Conservation (phyloP, 2,329 filamentous ascomycete species). For the Diaporthe vexans region DNA sequence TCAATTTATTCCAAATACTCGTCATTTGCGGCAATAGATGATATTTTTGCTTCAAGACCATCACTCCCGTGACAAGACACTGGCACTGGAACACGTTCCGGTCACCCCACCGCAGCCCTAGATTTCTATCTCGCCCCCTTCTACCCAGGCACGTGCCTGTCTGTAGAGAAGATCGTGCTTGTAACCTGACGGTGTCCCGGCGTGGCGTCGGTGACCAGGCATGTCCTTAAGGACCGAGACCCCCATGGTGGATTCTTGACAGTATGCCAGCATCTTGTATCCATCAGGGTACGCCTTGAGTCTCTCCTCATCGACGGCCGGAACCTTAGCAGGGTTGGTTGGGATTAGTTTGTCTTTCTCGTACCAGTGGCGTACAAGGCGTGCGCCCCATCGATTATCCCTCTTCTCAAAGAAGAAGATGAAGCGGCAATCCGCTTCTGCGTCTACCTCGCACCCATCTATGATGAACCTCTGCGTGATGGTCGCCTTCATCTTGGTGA, state of each 20-base stretch:
- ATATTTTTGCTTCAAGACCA: not conserved
- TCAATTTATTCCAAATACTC: not conserved
- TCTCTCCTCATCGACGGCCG: conserved; percentile 55
- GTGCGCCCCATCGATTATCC: conserved; percentile 56
- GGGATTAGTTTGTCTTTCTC: conserved; percentile 66
- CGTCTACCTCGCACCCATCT: conserved; percentile 58
- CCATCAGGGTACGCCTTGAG: conserved; percentile 57
- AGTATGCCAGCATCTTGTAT: conserved; percentile 61
- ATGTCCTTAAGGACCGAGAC: conserved; percentile 59
- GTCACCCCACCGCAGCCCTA: not conserved
- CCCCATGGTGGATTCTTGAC: conserved; percentile 61
- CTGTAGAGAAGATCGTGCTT: conserved; percentile 21
- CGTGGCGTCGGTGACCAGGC: conserved; percentile 57
- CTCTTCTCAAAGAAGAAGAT: conserved; percentile 60
- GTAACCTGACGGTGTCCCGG: conserved; percentile 39
- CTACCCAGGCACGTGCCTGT: conserved; percentile 1
- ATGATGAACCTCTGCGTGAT: conserved; percentile 63
- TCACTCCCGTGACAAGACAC: not conserved
- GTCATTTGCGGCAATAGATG: not conserved
- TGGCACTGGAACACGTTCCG: not conserved
- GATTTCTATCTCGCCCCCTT: conserved; percentile 3
- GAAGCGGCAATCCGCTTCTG: conserved; percentile 62
- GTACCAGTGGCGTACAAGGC: conserved; percentile 63
- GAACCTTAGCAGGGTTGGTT: conserved; percentile 58
- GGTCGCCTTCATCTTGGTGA: conserved; percentile 65